Evolutionary conservation across 1,139 yeast species (phyloP).

Genomic region (Hansenula sp.): DNA sequence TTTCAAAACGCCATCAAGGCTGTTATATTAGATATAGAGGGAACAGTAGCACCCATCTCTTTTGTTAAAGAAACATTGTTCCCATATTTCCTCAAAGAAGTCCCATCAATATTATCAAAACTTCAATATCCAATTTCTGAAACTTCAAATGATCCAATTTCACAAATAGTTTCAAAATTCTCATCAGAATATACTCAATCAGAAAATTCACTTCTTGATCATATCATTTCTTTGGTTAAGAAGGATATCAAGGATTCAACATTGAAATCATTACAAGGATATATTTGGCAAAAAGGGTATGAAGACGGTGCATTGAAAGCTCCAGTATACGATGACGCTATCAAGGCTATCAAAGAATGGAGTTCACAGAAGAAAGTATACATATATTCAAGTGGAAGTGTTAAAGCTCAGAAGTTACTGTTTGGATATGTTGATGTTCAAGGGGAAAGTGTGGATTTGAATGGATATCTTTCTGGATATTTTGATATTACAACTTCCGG

Average conservation of each 20-base stretch:
- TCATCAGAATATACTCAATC: conserved; percentile 26
- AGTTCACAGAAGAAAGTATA: conserved; percentile 36
- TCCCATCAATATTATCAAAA: conserved; percentile 27
- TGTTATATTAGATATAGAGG: conserved; percentile 74
- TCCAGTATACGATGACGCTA: conserved; percentile 74
- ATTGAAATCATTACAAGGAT: conserved; percentile 77
- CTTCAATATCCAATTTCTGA: conserved; percentile 31
- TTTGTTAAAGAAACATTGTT: conserved; percentile 75
- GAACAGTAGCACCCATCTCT: conserved; percentile 86
- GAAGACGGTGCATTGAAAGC: conserved; percentile 68
- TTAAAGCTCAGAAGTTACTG: conserved; percentile 77
- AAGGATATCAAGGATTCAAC: conserved; percentile 75
- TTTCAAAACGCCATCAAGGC: conserved; percentile 16
- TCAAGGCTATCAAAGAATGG: conserved; percentile 46
- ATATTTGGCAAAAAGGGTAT: conserved; percentile 80
- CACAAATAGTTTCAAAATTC: conserved; percentile 18
- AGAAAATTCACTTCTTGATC: conserved; percentile 29
- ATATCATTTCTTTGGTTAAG: conserved; percentile 54
- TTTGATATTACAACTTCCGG: conserved; percentile 88
- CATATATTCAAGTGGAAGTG: conserved; percentile 91
- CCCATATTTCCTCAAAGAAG: conserved; percentile 36
- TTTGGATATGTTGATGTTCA: conserved; percentile 55
- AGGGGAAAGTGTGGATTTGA: conserved; percentile 42
- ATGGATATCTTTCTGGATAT: conserved; percentile 53
- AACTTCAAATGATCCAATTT: conserved; percentile 9